Percentiles rank a stretch among this genome's conserved stretches.
Conservation (phyloP, 306 rosid genomes). For the Abrus pulchellus region DNA sequence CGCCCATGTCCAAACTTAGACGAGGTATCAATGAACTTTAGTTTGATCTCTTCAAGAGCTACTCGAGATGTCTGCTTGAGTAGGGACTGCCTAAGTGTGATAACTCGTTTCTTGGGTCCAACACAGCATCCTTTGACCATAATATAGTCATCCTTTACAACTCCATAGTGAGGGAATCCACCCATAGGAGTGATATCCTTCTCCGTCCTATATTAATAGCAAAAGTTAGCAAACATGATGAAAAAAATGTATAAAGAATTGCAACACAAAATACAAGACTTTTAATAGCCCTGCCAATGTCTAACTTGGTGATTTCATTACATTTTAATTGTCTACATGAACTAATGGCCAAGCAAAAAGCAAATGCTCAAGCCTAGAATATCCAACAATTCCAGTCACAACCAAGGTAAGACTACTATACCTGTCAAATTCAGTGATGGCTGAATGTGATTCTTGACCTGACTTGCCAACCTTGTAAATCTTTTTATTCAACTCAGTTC, state of each 20-base stretch:
- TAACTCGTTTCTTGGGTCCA: constrained; percentile 81
- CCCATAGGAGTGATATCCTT: constrained; percentile 86
- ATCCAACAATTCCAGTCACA: too few species aligned
- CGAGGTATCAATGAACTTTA: constrained; percentile 81
- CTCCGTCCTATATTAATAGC: constrained; percentile 61
- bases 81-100: constrained; percentile 78
- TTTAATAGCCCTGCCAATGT: neutral
- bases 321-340: too few species aligned
- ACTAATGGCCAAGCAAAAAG: neutral
- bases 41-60: constrained; percentile 74
- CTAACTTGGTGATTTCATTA: too few species aligned
- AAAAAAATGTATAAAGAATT: neutral
- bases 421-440: constrained; percentile 64
- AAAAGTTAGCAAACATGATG: neutral
- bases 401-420: neutral
- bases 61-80: constrained; percentile 78
- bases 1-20: constrained; percentile 92
- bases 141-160: constrained; percentile 70
- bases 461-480: constrained; percentile 75
- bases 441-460: constrained; percentile 71
- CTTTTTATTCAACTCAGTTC: constrained; percentile 88
- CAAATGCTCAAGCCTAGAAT: neutral
- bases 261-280: neutral
- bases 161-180: constrained; percentile 85
- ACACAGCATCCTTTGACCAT: constrained; percentile 74